phyloP scores from a whole-genome alignment of 768 basidiomycete species.

The Boletus pseudopeckii region DNA sequence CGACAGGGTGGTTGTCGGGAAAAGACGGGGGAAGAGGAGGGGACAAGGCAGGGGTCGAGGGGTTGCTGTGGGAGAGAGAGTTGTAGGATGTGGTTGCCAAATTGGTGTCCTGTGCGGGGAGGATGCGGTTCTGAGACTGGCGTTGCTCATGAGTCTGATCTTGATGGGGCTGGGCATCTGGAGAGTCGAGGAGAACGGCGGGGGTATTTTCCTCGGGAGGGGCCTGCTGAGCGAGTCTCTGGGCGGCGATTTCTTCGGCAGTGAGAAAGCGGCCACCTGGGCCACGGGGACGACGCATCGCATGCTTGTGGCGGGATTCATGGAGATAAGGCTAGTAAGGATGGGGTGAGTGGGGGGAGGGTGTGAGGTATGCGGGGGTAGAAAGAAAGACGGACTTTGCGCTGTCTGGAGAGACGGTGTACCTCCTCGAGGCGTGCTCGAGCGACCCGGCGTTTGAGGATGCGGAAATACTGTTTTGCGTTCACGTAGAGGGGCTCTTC shows the following conservation, averaged over 20 bases:
- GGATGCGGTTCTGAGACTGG: constrained; percentile 17
- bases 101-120: constrained; percentile 15
- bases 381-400: constrained; percentile 60
- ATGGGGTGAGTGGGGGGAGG: constrained; percentile 5
- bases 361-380: not conserved
- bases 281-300: constrained; percentile 94
- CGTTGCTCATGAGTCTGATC: constrained; percentile 8
- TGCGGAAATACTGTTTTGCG: constrained; percentile 98
- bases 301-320: constrained; percentile 96
- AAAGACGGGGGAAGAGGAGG: constrained; percentile 19
- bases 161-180: constrained; percentile 10
- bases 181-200: constrained; percentile 18
- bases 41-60: constrained; percentile 21
- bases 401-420: constrained; percentile 85
- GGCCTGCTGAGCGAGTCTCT: constrained; percentile 45
- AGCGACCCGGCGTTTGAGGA: constrained; percentile 91
- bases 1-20: constrained; percentile 18
- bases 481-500: constrained; percentile 99
- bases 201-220: constrained; percentile 23
- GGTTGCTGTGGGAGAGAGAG: constrained; percentile 21
- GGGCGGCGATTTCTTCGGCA: constrained; percentile 89
- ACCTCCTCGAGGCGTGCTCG: constrained; percentile 91
- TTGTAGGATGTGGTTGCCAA: constrained; percentile 16
- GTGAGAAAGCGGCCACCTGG: constrained; percentile 98
- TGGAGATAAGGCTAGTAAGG: constrained; percentile 86